These are phyloP conservation scores for Yamagishiella unicocca DNA, from an alignment of 139 green algal species.

Conservation along the genomic window DNA sequence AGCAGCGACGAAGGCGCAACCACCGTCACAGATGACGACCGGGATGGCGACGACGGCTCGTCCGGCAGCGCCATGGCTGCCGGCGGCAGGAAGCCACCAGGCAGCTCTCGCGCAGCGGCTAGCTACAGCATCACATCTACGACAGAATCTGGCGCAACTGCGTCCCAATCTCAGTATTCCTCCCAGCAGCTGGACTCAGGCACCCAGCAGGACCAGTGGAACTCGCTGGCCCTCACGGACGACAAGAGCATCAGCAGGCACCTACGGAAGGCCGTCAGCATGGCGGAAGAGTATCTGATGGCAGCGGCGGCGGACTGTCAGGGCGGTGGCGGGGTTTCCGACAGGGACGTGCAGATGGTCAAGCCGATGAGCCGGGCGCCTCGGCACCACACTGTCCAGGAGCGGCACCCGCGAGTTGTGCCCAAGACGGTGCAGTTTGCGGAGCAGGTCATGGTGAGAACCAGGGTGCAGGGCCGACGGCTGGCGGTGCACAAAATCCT, in stretches of 20 bases:
- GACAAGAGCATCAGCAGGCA: conserved; percentile 3
- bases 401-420: neutral
- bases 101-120: too few relatives aligned
- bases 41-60: too few relatives aligned
- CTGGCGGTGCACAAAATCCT: too few relatives aligned
- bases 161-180: neutral
- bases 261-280: neutral
- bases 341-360: neutral
- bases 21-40: too few relatives aligned
- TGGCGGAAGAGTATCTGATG: neutral
- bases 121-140: too few relatives aligned
- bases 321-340: neutral
- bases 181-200: neutral
- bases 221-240: neutral
- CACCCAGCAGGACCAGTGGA: neutral
- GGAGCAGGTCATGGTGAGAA: conserved; percentile 17
- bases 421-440: conserved; percentile 37
- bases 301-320: too few relatives aligned
- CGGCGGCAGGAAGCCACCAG: too few relatives aligned
- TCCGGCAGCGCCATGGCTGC: too few relatives aligned
- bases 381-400: neutral
- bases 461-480: too few relatives aligned
- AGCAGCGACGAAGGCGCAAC: too few relatives aligned
- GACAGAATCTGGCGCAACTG: too few relatives aligned
- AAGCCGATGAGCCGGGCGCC: conserved; percentile 25